Base-by-base conservation (phyloP, 306 rosid species). In the Citrullus mucosospermus region DNA sequence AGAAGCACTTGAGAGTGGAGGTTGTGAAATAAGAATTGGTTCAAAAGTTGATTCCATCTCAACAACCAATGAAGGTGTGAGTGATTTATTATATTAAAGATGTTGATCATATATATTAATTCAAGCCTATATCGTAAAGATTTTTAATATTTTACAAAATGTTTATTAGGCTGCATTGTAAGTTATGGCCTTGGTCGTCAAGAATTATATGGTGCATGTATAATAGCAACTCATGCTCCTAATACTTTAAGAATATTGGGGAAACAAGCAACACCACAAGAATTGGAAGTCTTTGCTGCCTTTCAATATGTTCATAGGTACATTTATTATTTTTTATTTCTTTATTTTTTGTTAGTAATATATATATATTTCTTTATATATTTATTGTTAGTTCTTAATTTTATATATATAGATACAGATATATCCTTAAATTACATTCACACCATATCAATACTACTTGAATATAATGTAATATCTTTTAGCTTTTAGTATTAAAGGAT, bases 221-320 rank as follows among this genome's bases (percentile, higher is more conserved):
- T 92, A 78, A 59, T 94, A 83, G 96, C 97, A 9, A 83, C 84
- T 18, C 97, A 94, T 82, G 93, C 97, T 54, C 98, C 98, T 13
- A 95, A 94, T 32, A 87, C 98, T 44, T 48, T 92, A 80, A 82
- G 86, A 83, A 72, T 94, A 79, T 84, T 94, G 82, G 93, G 96
- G 78, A 89, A 86, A 9, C 89, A 89, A 83, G 97, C 92, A 68
- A 92, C 97, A 41, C 81, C 74, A 6, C 86, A 88, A 30, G 96
- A 94, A 65, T 63, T 78, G 43, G 89, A 94, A 90, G 84, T 94
- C 50, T 92, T 94, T 22, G 97, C 93, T 57, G 98, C 97, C 77
- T 94, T 94, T 83, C 97, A 90, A 84, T 94, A 92, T 73, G 92
- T 84, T 6, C 83, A 90, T 83, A 92, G 98, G 98, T 94, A 75